These are phyloP conservation scores for Dicorynia guianensis DNA, from an alignment of 306 rosid species.

Conservation along the genomic window DNA sequence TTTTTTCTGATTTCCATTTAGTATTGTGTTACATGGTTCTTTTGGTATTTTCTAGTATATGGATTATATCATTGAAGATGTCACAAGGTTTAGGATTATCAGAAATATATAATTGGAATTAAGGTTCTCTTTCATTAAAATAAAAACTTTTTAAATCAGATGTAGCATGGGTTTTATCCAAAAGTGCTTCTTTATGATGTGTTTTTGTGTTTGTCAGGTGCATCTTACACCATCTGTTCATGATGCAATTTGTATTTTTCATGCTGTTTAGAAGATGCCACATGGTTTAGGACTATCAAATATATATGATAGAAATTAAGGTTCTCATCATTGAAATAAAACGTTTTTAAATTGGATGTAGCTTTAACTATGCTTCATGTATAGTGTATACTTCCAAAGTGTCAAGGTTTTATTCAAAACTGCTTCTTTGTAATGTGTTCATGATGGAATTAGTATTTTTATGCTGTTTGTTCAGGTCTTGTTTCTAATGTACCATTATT, in stretches of 20 bases:
- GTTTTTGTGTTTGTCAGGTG: no score
- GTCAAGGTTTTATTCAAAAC: conserved; percentile 32
- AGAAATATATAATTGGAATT: no score
- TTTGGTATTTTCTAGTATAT: conserved; percentile 11
- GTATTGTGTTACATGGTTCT: not conserved
- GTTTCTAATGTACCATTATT: conserved; percentile 94
- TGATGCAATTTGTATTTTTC: no score
- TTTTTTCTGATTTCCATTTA: conserved; percentile 8
- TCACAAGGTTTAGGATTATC: not conserved
- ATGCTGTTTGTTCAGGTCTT: conserved; percentile 73
- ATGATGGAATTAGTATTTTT: conserved; percentile 2
- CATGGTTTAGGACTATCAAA: conserved; percentile 25
- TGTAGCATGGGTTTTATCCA: no score
- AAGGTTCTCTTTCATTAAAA: no score
- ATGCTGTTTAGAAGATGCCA: no score
- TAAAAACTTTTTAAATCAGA: no score
- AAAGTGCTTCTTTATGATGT: no score
- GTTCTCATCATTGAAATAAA: conserved; percentile 34
- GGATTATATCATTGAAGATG: conserved; percentile 34
- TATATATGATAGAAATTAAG: conserved; percentile 29
- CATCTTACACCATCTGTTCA: no score
- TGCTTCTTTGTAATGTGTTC: not conserved
- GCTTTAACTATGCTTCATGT: conserved; percentile 2
- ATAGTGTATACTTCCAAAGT: conserved; percentile 1
- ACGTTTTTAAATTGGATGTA: not conserved